Conservation (phyloP, 2,329 filamentous ascomycete genomes). For the Aspergillus caelatus region DNA sequence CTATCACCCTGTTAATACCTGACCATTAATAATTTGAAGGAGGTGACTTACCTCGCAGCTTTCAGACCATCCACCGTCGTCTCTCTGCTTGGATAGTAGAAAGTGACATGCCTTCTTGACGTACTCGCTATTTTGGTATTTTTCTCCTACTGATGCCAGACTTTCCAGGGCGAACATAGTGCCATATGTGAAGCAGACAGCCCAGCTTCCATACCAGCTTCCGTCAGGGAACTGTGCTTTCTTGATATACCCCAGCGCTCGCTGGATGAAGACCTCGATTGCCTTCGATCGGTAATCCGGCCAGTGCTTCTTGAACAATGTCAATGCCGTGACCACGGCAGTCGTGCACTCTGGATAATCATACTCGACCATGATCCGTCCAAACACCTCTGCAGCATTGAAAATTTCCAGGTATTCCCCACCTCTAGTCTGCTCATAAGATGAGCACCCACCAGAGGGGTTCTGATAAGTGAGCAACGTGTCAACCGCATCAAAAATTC, state of each 20-base stretch:
- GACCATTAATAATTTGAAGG: not conserved
- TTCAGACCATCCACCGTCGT: conserved; percentile 14
- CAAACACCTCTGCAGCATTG: conserved; percentile 16
- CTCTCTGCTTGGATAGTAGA: conserved; percentile 10
- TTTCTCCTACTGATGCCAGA: conserved; percentile 4
- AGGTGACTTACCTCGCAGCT: not conserved
- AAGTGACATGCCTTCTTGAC: conserved; percentile 6
- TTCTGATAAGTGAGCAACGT: conserved; percentile 12
- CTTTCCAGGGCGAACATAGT: conserved; percentile 16
- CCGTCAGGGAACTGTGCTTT: conserved; percentile 7
- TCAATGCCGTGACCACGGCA: conserved; percentile 5
- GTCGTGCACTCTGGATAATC: conserved; percentile 14
- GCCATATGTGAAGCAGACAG: conserved; percentile 13
- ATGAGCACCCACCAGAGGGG: conserved; percentile 9
- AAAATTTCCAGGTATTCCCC: conserved; percentile 8
- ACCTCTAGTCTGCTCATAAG: conserved; percentile 10
- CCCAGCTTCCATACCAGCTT: conserved; percentile 15
- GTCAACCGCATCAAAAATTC: conserved; percentile 8
- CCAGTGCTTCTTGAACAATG: conserved; percentile 1
- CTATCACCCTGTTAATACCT: not conserved
- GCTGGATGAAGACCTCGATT: not conserved
- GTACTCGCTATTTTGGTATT: conserved; percentile 1
- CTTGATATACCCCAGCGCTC: not conserved
- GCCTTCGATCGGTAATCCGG: conserved; percentile 3
- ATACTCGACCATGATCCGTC: conserved; percentile 15